Percentiles rank a stretch among this genome's conserved stretches.
Evolutionary conservation across 805 yeast genomes (phyloP).

Genomic region (Candida boleticola): DNA sequence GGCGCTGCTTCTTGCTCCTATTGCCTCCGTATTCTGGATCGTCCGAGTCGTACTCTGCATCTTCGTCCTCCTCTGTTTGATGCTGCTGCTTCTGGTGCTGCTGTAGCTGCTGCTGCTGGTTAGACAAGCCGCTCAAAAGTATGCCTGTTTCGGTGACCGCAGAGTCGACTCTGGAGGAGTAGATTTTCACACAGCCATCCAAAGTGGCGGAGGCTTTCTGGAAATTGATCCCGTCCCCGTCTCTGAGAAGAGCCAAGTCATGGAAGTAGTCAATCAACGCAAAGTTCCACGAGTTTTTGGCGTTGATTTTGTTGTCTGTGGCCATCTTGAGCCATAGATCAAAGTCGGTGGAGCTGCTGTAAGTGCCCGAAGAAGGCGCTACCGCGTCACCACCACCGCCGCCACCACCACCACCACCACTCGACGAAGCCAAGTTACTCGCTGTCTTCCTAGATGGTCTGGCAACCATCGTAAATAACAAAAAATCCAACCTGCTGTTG

Average conservation of each 20-base stretch:
- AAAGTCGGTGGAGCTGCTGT: constrained; percentile 1
- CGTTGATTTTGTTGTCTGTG: constrained; percentile 62
- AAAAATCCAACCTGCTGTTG: no score
- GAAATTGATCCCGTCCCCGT: constrained; percentile 53
- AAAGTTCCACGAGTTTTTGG: constrained; percentile 85
- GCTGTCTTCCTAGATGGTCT: no score
- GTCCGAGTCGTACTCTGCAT: constrained; percentile 7
- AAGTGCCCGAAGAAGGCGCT: no score
- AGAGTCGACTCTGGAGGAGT: constrained; percentile 34
- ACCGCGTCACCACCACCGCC: neutral
- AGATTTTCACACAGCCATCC: constrained; percentile 38
- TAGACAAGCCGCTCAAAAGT: constrained; percentile 26
- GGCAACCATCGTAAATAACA: no score
- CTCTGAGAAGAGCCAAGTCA: constrained; percentile 71
- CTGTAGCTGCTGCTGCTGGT: neutral
- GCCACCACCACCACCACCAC: neutral
- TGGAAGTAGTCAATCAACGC: constrained; percentile 90
- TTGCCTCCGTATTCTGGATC: constrained; percentile 9
- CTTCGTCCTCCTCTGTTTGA: constrained; percentile 12
- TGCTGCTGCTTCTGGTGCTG: neutral
- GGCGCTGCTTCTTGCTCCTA: constrained; percentile 4
- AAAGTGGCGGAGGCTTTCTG: constrained; percentile 34
- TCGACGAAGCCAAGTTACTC: no score
- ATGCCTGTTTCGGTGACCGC: constrained; percentile 37
- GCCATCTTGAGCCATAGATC: constrained; percentile 4